phyloP scores from a whole-genome alignment of 495 filamentous ascomycete species.

The Parachaetomium inaequale region DNA sequence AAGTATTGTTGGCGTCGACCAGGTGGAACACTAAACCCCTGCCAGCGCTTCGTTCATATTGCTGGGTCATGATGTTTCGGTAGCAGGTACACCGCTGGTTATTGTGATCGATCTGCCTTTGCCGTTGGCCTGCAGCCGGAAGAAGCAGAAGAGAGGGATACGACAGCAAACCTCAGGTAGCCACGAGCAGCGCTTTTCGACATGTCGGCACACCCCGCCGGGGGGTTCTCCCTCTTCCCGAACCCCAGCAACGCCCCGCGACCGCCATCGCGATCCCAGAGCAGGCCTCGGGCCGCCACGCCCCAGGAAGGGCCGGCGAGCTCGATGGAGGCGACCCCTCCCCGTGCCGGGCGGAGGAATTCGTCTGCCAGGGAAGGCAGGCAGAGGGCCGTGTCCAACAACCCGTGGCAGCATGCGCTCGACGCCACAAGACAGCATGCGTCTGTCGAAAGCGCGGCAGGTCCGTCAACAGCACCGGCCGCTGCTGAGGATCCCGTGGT shows the following conservation, averaged over 20 bases:
- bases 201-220: slow-evolving; percentile 39
- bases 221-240: slow-evolving; percentile 52
- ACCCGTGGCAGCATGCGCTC: slow-evolving; percentile 35
- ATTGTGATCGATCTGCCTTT: slow-evolving; percentile 1
- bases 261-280: slow-evolving; percentile 38
- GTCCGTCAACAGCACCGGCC: slow-evolving; percentile 24
- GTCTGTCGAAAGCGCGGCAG: slow-evolving; percentile 18
- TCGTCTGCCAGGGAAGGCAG: slow-evolving; percentile 37
- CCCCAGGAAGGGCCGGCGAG: slow-evolving; percentile 37
- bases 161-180: slow-evolving; percentile 1
- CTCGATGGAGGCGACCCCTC: slow-evolving; percentile 24
- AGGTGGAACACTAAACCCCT: neutral
- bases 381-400: slow-evolving; percentile 30
- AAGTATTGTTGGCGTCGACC: slow-evolving; percentile 4
- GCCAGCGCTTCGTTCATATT: neutral
- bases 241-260: slow-evolving; percentile 35
- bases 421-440: slow-evolving; percentile 21
- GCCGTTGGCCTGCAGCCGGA: slow-evolving; percentile 5
- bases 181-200: slow-evolving; percentile 9
- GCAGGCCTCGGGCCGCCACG: slow-evolving; percentile 37
- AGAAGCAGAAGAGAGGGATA: neutral
- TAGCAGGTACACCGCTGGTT: slow-evolving; percentile 9
- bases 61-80: slow-evolving; percentile 7
- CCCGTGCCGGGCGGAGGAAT: slow-evolving; percentile 30
- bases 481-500: slow-evolving; percentile 27